phyloP scores from a whole-genome alignment of 805 yeast genomes.

The Pichia kluyveri region DNA sequence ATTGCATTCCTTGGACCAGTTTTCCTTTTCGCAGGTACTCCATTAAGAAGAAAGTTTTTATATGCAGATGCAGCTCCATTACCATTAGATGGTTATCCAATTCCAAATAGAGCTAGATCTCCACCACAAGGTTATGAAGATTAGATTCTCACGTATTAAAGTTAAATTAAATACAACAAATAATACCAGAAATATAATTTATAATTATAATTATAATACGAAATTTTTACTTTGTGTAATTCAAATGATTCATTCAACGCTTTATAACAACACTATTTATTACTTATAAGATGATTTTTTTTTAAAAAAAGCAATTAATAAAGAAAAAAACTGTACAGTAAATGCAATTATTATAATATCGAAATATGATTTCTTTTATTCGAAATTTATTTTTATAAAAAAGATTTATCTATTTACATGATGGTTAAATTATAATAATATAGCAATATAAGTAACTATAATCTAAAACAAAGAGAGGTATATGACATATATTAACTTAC shows the following conservation, averaged over 20 bases:
- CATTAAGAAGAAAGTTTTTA: constrained; percentile 59
- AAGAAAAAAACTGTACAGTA: neutral
- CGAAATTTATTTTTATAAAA: too few relatives aligned
- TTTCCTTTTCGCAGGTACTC: constrained; percentile 49
- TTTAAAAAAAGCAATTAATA: too few relatives aligned
- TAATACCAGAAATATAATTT: too few relatives aligned
- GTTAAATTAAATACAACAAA: too few relatives aligned
- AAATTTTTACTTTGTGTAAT: neutral
- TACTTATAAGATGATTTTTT: neutral
- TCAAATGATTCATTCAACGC: neutral
- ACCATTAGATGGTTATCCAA: constrained; percentile 47
- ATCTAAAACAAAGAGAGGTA: too few relatives aligned
- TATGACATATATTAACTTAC: constrained; percentile 22
- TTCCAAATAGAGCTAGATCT: constrained; percentile 48
- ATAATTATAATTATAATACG: too few relatives aligned
- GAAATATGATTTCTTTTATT: too few relatives aligned
- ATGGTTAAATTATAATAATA: neutral
- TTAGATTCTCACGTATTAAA: constrained; percentile 10
- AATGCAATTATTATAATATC: too few relatives aligned
- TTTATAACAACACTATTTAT: neutral
- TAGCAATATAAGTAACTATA: too few relatives aligned
- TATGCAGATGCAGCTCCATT: constrained; percentile 58
- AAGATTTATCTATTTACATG: constrained; percentile 5
- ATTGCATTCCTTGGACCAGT: constrained; percentile 64
- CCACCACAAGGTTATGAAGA: constrained; percentile 49